Conservation (phyloP, 2,329 filamentous ascomycete species). For the Aureobasidium sp. region DNA sequence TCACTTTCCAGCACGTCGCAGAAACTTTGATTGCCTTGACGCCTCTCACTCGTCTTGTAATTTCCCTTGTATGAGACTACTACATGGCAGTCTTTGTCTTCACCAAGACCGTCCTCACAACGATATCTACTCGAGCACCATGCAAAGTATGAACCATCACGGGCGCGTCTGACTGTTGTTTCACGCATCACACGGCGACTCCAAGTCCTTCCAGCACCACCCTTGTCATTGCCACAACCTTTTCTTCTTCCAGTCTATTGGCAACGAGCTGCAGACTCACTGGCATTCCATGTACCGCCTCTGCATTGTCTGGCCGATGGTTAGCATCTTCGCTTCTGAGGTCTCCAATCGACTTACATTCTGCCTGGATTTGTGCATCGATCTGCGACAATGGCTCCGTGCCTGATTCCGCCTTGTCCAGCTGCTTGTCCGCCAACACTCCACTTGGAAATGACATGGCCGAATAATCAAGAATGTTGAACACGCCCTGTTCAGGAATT, state of each 20-base stretch:
- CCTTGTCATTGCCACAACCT: conserved; percentile 35
- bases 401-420: conserved; percentile 28
- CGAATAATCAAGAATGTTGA: conserved; percentile 43
- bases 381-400: conserved; percentile 20
- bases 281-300: conserved; percentile 35
- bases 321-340: background rate
- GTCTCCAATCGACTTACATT: conserved; percentile 16
- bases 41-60: background rate
- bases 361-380: conserved; percentile 17
- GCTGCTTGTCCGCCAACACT: conserved; percentile 32
- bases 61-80: background rate
- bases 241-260: conserved; percentile 37
- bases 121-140: background rate
- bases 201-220: conserved; percentile 21
- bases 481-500: conserved; percentile 28
- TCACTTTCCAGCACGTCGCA: background rate
- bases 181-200: background rate
- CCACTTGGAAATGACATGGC: conserved; percentile 40
- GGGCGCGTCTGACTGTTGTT: background rate
- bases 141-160: background rate
- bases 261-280: conserved; percentile 37
- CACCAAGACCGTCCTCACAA: background rate
- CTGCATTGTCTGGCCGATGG: conserved; percentile 28
- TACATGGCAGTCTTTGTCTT: background rate
- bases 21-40: conserved; percentile 9